A percentile compares a stretch with the other conserved stretches of the same genome.
Conservation (phyloP, 2,329 filamentous ascomycete species). For the Pleurostoma richardsiae region DNA sequence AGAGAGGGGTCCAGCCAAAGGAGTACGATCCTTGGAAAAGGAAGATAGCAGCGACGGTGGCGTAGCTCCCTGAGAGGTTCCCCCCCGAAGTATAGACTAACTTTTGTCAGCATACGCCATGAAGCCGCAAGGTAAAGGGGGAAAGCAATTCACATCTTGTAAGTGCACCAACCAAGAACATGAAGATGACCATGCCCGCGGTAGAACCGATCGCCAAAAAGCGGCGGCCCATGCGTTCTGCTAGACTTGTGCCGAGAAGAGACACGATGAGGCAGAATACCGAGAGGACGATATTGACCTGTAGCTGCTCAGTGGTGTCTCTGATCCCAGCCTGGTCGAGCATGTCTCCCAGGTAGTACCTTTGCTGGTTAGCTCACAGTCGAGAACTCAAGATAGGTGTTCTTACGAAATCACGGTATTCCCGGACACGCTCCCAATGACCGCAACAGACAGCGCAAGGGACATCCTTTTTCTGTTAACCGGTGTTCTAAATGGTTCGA, state of each 20-base stretch:
- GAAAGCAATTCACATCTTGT: slow-evolving; percentile 17
- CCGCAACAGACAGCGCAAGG: slow-evolving; percentile 16
- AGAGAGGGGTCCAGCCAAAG: slow-evolving; percentile 3
- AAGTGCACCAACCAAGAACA: slow-evolving; percentile 35
- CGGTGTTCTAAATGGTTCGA: slow-evolving; percentile 20
- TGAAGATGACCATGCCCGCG: slow-evolving; percentile 15
- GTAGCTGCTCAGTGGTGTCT: slow-evolving; percentile 18
- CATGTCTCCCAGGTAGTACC: slow-evolving; percentile 20
- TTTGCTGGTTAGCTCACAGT: too few relatives aligned
- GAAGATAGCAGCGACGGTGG: slow-evolving; percentile 6
- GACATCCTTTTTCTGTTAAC: slow-evolving; percentile 17
- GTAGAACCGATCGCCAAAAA: slow-evolving; percentile 14
- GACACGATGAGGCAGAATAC: slow-evolving; percentile 27
- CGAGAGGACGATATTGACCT: slow-evolving; percentile 27
- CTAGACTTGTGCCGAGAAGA: slow-evolving; percentile 23
- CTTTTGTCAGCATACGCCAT: too few relatives aligned
- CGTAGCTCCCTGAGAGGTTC: slow-evolving; percentile 6
- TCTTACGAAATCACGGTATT: slow-evolving; percentile 20
- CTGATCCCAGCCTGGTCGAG: slow-evolving; percentile 22
- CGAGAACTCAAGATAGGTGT: too few relatives aligned
- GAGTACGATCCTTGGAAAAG: slow-evolving; percentile 4
- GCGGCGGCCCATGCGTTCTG: slow-evolving; percentile 25
- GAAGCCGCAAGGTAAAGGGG: too few relatives aligned
- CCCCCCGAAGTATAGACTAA: slow-evolving; percentile 2
- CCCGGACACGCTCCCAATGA: slow-evolving; percentile 20